phyloP scores from a whole-genome alignment of 75 land plant genomes.

The Picea glauca region DNA sequence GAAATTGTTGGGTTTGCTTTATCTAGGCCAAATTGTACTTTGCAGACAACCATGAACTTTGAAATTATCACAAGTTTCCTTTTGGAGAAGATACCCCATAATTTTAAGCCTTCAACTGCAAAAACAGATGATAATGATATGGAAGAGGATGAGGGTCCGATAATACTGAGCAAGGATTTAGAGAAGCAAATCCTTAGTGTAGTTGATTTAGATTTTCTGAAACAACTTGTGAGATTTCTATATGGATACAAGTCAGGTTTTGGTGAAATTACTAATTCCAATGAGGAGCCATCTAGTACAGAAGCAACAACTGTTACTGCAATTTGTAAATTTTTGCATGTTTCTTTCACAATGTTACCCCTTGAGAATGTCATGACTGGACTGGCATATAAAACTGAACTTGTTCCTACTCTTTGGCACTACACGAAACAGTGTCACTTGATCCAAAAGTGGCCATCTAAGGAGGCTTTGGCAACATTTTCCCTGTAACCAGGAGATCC shows the following conservation, averaged over 20 bases:
- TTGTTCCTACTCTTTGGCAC: slow-evolving; percentile 78
- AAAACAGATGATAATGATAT: slow-evolving; percentile 44
- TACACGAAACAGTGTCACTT: slow-evolving; percentile 67
- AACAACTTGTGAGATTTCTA: slow-evolving; percentile 53
- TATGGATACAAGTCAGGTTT: slow-evolving; percentile 18
- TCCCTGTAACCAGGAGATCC: slow-evolving; percentile 14
- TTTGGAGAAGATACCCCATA: slow-evolving; percentile 50
- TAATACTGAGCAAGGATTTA: slow-evolving; percentile 35
- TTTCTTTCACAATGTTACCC: slow-evolving; percentile 52
- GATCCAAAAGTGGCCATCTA: slow-evolving; percentile 56
- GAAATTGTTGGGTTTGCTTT: slow-evolving; percentile 57
- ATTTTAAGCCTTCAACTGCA: slow-evolving; percentile 22
- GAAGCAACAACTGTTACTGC: slow-evolving; percentile 62
- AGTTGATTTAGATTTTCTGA: slow-evolving; percentile 48
- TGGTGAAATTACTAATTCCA: background rate
- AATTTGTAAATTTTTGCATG: slow-evolving; percentile 73
- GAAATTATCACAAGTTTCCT: slow-evolving; percentile 52
- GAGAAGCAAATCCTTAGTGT: slow-evolving; percentile 67
- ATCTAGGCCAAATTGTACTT: slow-evolving; percentile 38
- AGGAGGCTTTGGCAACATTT: slow-evolving; percentile 22
- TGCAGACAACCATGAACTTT: slow-evolving; percentile 59
- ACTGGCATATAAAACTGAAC: slow-evolving; percentile 79
- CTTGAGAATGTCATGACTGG: slow-evolving; percentile 48
- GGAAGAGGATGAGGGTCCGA: slow-evolving; percentile 32
- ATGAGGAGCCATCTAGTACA: slow-evolving; percentile 21